Base-by-base conservation (phyloP, 2,329 filamentous ascomycete species). In the Coniochaeta sp. region DNA sequence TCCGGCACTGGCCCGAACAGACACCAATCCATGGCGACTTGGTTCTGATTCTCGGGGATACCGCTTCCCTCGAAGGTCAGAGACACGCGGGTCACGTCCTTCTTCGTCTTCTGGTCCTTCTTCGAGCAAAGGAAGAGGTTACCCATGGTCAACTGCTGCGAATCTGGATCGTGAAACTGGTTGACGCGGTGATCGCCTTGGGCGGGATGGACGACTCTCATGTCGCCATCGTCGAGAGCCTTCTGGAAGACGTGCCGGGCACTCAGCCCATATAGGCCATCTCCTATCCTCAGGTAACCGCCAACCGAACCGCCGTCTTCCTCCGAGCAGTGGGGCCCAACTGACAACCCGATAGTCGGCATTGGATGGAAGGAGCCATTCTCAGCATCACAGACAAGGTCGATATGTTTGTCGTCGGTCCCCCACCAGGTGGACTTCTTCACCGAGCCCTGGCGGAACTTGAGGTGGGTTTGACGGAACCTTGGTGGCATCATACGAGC, bases 21-120 rank as follows among this genome's bases (percentile, higher is more conserved):
- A 55, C 61, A 64, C 56, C 57, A 65, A 19, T 64, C 63, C 63
- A 64, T 62, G 57, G 61, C 60, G n/a, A 64, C 62, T 43, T 22
- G 33, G 33, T 57, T 63, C 11, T n/a, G 44, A 9, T 31, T 31
- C 17, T 58, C 7, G 22, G 60, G 33, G 3, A 38, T 19, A 1
- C 34, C 55, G 11, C 55, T 40, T 7, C 17, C 56, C 19, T 58
- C 54, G 38, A 64, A 65, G 3, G 59, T 63, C 17, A 58, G 36
- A 16, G 61, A 65, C 14, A 59, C 40, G 12, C 61, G 54, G n/a
- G 60, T 24, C 26, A 50, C 57, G 17, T 61, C 59, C 7, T 40
- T 44, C 28, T 31, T 31, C 9, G 28, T 31, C 28, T 31, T 31
- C 9, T 31, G 28, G 14, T 61, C 59, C 4, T 40, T 44, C 4